Base-by-base conservation (phyloP, 2,329 filamentous ascomycete genomes). In the Colletotrichum sp. region DNA sequence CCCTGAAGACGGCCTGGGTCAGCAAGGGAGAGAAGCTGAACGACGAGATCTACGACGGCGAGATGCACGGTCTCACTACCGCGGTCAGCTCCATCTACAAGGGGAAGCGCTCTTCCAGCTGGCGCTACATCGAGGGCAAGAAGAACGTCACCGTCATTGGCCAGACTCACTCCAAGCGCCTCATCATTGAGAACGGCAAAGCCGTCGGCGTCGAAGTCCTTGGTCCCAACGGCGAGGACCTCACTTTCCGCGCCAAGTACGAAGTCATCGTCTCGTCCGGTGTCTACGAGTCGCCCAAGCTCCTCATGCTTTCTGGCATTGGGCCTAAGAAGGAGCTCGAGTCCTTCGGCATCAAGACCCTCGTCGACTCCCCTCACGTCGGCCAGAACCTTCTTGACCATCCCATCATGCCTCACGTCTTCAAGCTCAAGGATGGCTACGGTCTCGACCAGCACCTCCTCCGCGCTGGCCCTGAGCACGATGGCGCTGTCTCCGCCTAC, bases 371-470 rank as follows among this genome's bases (percentile, higher is more conserved):
- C 0, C 89, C 90, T 1, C 91, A 92, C 60, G 92, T 95, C 5
- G 93, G 93, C 7, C 89, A 88, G 73, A 92, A 94, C 83, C 86
- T 94, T 6, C 86, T 92, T 74, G 92, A 94, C 80, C 91, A 92
- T 62, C 90, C 90, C 59, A 89, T 89, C 76, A 86, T 92, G 34
- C 86, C 87, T 2, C 85, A 89, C 68, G 85, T 90, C 16, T 88
- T 89, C 62, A 84, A 87, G 12, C 80, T 88, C 79, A 84, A 86
- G 77, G 84, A 88, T 63, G 82, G 84, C 49, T 83, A 81, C 71
- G 82, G 83, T 24, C 80, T 88, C 7, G 87, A 88, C 59, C 79
- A 86, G 60, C 79, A 85, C 59, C 79, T 88, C 18, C 84, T 88
- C 2, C 84, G 85, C 16, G 80, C 84, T 1, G 84, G 84, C 0